These are phyloP conservation scores for Bryoglossum gracile DNA, from an alignment of 495 filamentous ascomycete genomes.

Conservation along the genomic window DNA sequence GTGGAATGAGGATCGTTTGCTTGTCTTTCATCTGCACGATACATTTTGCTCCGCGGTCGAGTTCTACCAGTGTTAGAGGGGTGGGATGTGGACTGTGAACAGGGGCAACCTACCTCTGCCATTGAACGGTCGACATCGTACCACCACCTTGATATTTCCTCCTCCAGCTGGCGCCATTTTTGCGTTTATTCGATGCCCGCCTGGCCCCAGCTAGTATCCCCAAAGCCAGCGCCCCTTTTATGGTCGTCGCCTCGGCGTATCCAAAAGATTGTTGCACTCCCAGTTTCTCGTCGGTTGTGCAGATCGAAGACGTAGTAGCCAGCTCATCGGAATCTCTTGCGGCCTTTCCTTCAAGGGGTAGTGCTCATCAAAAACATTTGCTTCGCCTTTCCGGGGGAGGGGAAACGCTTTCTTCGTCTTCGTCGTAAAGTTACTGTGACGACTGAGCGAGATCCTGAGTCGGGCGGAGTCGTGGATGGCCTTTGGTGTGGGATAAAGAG, in stretches of 20 bases:
- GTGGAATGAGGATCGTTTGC: constrained; percentile 82
- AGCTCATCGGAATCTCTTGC: too few species aligned
- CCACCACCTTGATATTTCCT: constrained; percentile 99
- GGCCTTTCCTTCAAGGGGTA: too few species aligned
- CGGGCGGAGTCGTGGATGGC: too few species aligned
- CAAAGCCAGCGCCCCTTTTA: constrained; percentile 3
- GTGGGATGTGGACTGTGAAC: too few species aligned
- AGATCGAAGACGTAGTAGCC: too few species aligned
- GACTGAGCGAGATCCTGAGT: too few species aligned
- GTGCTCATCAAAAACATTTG: too few species aligned
- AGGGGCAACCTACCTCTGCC: constrained; percentile 61
- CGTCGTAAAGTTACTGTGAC: too few species aligned
- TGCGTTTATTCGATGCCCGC: constrained; percentile 11
- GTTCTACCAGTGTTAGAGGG: constrained; percentile 65
- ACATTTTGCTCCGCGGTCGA: constrained; percentile 89
- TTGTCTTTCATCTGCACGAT: constrained; percentile 92
- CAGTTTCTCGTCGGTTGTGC: not conserved
- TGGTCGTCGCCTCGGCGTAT: not conserved
- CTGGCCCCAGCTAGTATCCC: not conserved
- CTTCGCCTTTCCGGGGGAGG: too few species aligned
- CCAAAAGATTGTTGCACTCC: not conserved
- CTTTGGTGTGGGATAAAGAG: too few species aligned
- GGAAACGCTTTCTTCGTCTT: too few species aligned
- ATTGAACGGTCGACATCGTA: constrained; percentile 89
- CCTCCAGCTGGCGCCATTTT: constrained; percentile 45